Percentiles rank a stretch among this genome's conserved stretches.
Evolutionary conservation across 148 eudicot species (phyloP).

Genomic region (Spergularia marina): DNA sequence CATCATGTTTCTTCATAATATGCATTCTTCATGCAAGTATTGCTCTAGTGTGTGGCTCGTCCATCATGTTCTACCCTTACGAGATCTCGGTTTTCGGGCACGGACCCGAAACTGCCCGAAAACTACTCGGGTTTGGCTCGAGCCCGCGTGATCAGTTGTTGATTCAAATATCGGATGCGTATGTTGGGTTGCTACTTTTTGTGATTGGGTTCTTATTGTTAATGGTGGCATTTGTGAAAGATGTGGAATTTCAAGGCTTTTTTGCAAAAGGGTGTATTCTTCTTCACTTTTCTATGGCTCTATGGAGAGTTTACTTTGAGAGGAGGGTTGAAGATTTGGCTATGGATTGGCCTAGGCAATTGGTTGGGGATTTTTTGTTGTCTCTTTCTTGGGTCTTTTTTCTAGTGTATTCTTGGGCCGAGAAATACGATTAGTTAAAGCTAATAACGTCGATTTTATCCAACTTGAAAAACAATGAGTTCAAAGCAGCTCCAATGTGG

Average conservation of each 20-base stretch:
- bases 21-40: conserved; percentile 53
- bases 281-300: conserved; percentile 55
- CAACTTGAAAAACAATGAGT: too few species aligned
- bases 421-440: conserved; percentile 50
- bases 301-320: conserved; percentile 63
- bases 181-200: conserved; percentile 52
- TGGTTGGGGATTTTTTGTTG: conserved; percentile 55
- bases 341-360: conserved; percentile 52
- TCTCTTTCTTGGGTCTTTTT: conserved; percentile 69
- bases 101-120: conserved; percentile 49
- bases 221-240: conserved; percentile 70
- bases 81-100: conserved; percentile 55
- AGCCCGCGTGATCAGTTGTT: conserved; percentile 55
- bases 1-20: conserved; percentile 44
- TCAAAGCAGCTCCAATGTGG: too few species aligned
- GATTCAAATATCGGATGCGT: conserved; percentile 55
- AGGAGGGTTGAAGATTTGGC: conserved; percentile 55
- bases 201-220: conserved; percentile 52
- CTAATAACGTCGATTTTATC: neutral
- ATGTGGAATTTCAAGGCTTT: conserved; percentile 54
- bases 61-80: conserved; percentile 54
- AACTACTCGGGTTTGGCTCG: conserved; percentile 45
- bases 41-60: conserved; percentile 43
- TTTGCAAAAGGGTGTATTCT: conserved; percentile 69
- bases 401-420: conserved; percentile 56